Percentiles rank a stretch among this genome's conserved stretches.
Evolutionary conservation across 345 rosid genomes (phyloP).

Genomic region (Microcos paniculata): DNA sequence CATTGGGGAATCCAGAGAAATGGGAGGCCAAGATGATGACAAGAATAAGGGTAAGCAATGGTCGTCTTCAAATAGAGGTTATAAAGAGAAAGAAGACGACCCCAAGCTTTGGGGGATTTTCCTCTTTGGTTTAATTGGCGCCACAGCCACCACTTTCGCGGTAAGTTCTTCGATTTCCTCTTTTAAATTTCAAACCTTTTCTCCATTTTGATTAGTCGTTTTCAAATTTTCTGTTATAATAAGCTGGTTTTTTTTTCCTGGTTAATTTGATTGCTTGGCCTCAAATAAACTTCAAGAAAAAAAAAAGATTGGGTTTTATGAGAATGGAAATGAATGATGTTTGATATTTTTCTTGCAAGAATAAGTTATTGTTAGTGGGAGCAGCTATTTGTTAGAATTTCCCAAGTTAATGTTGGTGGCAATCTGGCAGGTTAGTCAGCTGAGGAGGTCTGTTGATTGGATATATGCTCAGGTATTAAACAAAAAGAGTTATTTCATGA

Average conservation of each 20-base stretch:
- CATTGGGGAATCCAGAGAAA: conserved; percentile 9
- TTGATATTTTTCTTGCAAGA: background rate
- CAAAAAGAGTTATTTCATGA: background rate
- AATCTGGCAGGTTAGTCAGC: conserved; percentile 71
- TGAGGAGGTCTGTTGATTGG: conserved; percentile 82
- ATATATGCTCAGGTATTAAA: conserved; percentile 62
- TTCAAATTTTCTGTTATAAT: background rate
- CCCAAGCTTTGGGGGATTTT: conserved; percentile 76
- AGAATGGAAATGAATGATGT: background rate
- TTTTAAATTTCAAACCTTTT: background rate
- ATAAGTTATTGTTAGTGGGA: background rate
- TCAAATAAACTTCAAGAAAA: background rate
- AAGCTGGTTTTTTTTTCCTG: background rate
- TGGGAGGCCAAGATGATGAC: conserved; percentile 47
- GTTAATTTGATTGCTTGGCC: background rate
- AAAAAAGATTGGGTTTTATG: background rate
- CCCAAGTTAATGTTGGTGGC: conserved; percentile 30
- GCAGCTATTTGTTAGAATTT: background rate
- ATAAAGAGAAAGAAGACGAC: conserved; percentile 41
- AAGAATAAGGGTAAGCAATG: conserved; percentile 38
- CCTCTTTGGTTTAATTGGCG: conserved; percentile 75
- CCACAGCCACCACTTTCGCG: conserved; percentile 87
- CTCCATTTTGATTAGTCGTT: background rate
- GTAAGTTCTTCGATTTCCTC: conserved; percentile 36
- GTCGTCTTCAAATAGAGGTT: conserved; percentile 32